Percentiles rank a stretch among this genome's conserved stretches.
phyloP scores from a whole-genome alignment of 352 stramenopile genomes.

The Globisporangium rhizosaccharum region DNA sequence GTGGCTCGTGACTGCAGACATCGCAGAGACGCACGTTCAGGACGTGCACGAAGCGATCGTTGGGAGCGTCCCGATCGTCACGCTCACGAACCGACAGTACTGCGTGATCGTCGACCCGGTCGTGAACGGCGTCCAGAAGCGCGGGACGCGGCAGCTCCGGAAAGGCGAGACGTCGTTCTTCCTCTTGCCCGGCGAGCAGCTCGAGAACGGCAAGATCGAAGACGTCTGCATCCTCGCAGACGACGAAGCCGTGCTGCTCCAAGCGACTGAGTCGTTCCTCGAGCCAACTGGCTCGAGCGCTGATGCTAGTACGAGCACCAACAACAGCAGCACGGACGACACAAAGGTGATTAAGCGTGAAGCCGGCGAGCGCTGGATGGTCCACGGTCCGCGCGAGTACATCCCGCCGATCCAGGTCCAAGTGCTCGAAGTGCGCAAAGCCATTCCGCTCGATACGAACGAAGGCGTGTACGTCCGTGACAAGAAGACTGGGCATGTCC shows the following conservation, averaged over 20 bases:
- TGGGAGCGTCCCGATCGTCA: constrained; percentile 49
- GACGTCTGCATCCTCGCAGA: constrained; percentile 67
- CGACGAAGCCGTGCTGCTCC: constrained; percentile 73
- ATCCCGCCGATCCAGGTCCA: constrained; percentile 74
- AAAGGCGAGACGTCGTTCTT: constrained; percentile 76
- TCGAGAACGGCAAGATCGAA: constrained; percentile 58
- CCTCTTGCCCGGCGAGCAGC: constrained; percentile 49
- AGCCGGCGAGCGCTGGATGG: constrained; percentile 75
- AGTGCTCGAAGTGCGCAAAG: constrained; percentile 68
- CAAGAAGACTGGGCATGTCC: constrained; percentile 67
- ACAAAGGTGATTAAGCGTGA: constrained; percentile 32
- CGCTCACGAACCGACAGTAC: constrained; percentile 78
- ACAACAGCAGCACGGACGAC: constrained; percentile 19
- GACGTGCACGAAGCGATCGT: constrained; percentile 76
- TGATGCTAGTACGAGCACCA: constrained; percentile 7
- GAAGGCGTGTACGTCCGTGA: constrained; percentile 79
- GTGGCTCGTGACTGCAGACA: constrained; percentile 71
- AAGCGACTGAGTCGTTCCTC: constrained; percentile 60
- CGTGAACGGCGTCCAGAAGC: constrained; percentile 56
- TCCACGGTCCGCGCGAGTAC: constrained; percentile 73
- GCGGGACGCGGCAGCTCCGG: constrained; percentile 63
- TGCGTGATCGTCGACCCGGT: constrained; percentile 74
- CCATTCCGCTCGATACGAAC: constrained; percentile 72
- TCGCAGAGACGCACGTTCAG: constrained; percentile 67
- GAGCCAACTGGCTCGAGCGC: constrained; percentile 22